Evolutionary conservation across 768 basidiomycete genomes (phyloP).

Genomic region (Tricholoma saponaceum): DNA sequence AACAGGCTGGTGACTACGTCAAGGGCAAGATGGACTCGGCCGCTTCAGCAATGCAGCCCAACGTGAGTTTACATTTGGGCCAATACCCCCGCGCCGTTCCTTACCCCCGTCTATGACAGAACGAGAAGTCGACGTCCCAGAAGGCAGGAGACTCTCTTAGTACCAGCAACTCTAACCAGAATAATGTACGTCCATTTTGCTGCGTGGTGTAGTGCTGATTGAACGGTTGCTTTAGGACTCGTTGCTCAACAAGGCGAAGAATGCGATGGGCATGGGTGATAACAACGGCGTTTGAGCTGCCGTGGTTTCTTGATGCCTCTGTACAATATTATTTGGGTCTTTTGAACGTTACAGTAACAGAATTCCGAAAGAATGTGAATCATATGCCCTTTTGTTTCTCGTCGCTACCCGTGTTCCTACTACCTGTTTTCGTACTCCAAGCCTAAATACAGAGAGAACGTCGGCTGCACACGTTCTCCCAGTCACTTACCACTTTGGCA

Average conservation of each 20-base stretch:
- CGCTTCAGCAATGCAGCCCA: slow-evolving; percentile 46
- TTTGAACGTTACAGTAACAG: neutral
- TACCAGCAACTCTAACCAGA: slow-evolving; percentile 42
- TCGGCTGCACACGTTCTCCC: no score
- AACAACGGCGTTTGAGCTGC: slow-evolving; percentile 5
- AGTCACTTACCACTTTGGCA: no score
- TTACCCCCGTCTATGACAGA: slow-evolving; percentile 21
- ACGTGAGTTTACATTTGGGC: slow-evolving; percentile 25
- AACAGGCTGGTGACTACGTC: slow-evolving; percentile 45
- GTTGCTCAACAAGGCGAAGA: slow-evolving; percentile 48
- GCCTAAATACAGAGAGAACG: no score
- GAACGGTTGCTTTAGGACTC: slow-evolving; percentile 25
- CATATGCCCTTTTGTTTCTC: no score
- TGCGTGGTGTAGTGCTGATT: neutral
- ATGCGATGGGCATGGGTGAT: slow-evolving; percentile 42
- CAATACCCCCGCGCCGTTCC: neutral
- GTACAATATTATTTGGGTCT: neutral
- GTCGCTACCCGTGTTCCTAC: no score
- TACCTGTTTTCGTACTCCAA: no score
- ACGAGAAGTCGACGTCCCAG: slow-evolving; percentile 51
- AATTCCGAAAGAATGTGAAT: no score
- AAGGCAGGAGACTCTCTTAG: slow-evolving; percentile 42
- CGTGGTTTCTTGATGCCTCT: neutral
- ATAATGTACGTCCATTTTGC: slow-evolving; percentile 24
- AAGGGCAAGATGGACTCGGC: slow-evolving; percentile 45